These are phyloP conservation scores for Amanita phalloides DNA, from an alignment of 768 basidiomycete genomes.

Conservation along the genomic window DNA sequence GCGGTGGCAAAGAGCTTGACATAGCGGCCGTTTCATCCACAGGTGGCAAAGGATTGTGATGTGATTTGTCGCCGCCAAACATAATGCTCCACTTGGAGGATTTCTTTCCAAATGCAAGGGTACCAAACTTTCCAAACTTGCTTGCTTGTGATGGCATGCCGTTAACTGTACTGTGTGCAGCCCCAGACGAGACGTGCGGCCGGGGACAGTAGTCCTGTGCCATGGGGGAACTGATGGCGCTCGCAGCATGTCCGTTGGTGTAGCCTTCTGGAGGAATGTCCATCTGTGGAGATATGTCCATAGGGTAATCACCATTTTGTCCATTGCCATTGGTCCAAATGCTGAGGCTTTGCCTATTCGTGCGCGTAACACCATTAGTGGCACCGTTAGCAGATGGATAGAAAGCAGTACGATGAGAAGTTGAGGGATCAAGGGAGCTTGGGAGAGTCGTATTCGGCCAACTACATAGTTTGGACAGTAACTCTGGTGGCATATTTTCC, in stretches of 20 bases:
- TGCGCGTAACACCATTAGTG: slow-evolving; percentile 4
- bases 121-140: slow-evolving; percentile 48
- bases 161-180: slow-evolving; percentile 23
- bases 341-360: slow-evolving; percentile 14
- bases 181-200: slow-evolving; percentile 28
- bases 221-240: slow-evolving; percentile 40
- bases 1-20: slow-evolving; percentile 46
- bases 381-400: slow-evolving; percentile 19
- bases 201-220: slow-evolving; percentile 39
- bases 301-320: slow-evolving; percentile 40
- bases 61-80: slow-evolving; percentile 67
- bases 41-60: slow-evolving; percentile 51
- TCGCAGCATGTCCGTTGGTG: slow-evolving; percentile 35
- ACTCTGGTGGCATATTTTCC: slow-evolving; percentile 41
- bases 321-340: slow-evolving; percentile 21
- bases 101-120: slow-evolving; percentile 61
- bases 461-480: neutral
- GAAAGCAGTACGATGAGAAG: slow-evolving; percentile 44
- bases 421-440: slow-evolving; percentile 35
- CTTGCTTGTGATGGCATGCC: slow-evolving; percentile 30
- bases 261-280: slow-evolving; percentile 33
- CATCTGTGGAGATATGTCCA: slow-evolving; percentile 47
- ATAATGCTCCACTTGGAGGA: slow-evolving; percentile 58
- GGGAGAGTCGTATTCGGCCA: slow-evolving; percentile 8
- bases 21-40: slow-evolving; percentile 59